Evolutionary conservation across 768 basidiomycete genomes (phyloP), one percentile per base, ranked within the genome.

Genomic region (Boletus speciosus): DNA sequence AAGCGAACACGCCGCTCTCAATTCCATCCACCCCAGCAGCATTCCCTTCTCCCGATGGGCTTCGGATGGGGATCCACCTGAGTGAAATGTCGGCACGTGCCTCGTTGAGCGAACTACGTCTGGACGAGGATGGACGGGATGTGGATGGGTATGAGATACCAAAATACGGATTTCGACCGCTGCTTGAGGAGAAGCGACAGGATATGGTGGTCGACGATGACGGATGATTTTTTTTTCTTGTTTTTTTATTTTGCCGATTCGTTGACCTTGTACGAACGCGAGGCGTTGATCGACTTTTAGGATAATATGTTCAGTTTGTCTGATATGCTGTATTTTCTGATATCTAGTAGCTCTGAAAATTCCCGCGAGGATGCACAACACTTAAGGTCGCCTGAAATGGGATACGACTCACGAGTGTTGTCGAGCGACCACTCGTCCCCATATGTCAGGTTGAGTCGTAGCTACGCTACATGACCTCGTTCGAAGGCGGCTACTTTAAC

Each of bases 41-140:
- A 39, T 70, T 58, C 46, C 58, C 69, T 1, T 67, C 59, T 21
- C 58, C 68, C 1, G 70, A 71, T 41, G 61, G 50, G 16, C 53
- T 68, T n/a, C 58, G 57, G 27, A 62, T 45, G 58, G 68, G 55
- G 3, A 61, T 70, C 21, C 67, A 55, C 1, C 41, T 68, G 19
- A 47, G 62, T 11, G 69, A 70, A 35, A 53, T 64, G 51, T 65
- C 69, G 4, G 60, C 67, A 21, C 64, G 67, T 10, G 47, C 68
- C 1, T 69, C 67, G n/a, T 55, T 70, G 58, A 68, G 69, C 37
- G 70, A 70, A 34, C 39, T 70, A 7, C 62, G 61, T 29, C 45
- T 70, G 19, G 68, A 71, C 38, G 64, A 61, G 34, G 63, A 57
- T 7, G 49, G 42, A 27, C 37, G 37, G 12, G 47, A 46, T 25